Conservation (phyloP, 1,284 basidiomycete genomes). For the Omphalotus olearius region DNA sequence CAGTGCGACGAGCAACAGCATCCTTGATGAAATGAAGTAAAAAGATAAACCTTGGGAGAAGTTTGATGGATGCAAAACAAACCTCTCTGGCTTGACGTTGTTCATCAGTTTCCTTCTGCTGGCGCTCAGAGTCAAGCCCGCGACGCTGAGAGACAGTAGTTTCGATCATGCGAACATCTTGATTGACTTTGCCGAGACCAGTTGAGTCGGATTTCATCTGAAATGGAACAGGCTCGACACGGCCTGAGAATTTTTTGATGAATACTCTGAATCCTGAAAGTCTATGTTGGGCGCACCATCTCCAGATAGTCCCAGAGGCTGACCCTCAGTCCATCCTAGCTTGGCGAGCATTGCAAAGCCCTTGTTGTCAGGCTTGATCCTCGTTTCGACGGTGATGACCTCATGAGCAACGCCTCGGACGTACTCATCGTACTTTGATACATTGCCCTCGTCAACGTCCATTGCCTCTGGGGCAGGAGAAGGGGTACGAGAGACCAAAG, state of each 20-base stretch:
- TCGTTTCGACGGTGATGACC: conserved; percentile 74
- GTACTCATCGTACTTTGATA: conserved; percentile 63
- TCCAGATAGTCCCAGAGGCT: conserved; percentile 68
- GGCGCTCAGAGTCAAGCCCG: conserved; percentile 71
- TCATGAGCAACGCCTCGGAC: conserved; percentile 48
- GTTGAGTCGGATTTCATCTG: conserved; percentile 70
- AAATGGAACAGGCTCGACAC: conserved; percentile 78
- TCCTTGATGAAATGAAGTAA: conserved; percentile 41
- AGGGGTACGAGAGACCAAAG: conserved; percentile 67
- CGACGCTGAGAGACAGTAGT: conserved; percentile 77
- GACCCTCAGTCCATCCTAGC: conserved; percentile 77
- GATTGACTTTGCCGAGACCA: conserved; percentile 71
- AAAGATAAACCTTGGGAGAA: not conserved
- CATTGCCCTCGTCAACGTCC: conserved; percentile 44
- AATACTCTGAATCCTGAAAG: not conserved
- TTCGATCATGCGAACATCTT: conserved; percentile 78
- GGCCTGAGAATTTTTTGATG: conserved; percentile 40
- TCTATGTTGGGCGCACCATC: conserved; percentile 46
- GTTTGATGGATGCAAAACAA: conserved; percentile 13
- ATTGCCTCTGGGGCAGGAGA: conserved; percentile 49
- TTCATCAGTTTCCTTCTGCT: conserved; percentile 72
- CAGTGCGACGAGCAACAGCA: conserved; percentile 58
- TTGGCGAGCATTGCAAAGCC: conserved; percentile 77
- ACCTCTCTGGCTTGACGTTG: conserved; percentile 71
- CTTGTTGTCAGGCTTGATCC: conserved; percentile 70